Evolutionary conservation across 176 grass and related monocot genomes (phyloP), one percentile per base, ranked within the genome.

Genomic region (Oryza meyeriana): DNA sequence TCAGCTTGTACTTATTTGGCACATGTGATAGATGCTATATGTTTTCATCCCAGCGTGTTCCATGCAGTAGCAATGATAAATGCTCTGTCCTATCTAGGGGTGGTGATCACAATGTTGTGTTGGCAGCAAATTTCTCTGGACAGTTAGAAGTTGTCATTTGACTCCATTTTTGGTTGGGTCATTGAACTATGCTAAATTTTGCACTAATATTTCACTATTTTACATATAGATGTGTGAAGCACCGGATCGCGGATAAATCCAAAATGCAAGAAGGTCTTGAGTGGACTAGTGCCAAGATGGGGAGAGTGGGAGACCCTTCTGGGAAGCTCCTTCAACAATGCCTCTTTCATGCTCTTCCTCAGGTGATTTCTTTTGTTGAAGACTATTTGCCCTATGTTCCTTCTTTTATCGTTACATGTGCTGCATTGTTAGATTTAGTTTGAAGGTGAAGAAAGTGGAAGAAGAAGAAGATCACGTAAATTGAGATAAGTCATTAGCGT

Each of bases 201-300:
- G 64, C 75, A 89, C n/a, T 87, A 72, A 80, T 76, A 13, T 61
- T 74, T 55, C 75, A 69, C 83, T 73, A 13, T 61, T 52, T 79
- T 83, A 64, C 61, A 66, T 55, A 84, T 89, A 30, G 20, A 79
- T 86, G 87, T 72, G 88, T 93, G 93, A 98, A 93, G 96, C 96
- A 98, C 91, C 95, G 96, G 96, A 98, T 98, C 90, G 85, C 96
- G 90, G 32, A 71, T 85, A 93, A 93, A 87, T 98, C 92, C 96
- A 98, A 93, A 95, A 98, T 98, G 96, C 87, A 8, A 84, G 82
- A 84, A 86, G 85, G 77, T 73, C 84, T 95, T 95, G 90, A 93
- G 73, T 91, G 96, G 92, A 95, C 93, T 77, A 98, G 93, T 98
- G 93, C 44, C 90, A 85, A 93, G 93, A 89, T 90, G 92, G 96